Conservation (phyloP, 2,329 filamentous ascomycete genomes). For the Claviceps sp. region DNA sequence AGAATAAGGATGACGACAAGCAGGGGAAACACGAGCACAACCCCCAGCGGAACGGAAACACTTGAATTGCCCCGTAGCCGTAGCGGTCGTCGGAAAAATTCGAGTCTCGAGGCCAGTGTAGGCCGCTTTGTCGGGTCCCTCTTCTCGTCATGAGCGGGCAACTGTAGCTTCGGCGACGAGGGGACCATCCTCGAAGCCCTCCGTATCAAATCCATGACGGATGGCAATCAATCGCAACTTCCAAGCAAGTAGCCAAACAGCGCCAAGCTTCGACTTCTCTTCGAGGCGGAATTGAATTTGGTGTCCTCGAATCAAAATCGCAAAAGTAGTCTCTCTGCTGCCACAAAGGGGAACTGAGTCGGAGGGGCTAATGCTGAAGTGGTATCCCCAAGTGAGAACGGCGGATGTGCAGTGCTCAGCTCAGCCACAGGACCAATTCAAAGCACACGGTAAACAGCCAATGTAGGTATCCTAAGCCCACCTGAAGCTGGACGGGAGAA, state of each 20-base stretch:
- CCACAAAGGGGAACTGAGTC: not conserved
- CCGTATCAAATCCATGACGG: conserved; percentile 45
- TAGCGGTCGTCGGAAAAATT: conserved; percentile 77
- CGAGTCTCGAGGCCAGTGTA: conserved; percentile 39
- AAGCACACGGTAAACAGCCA: not conserved
- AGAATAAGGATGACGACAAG: conserved; percentile 86
- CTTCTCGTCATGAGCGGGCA: conserved; percentile 41
- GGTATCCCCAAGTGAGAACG: not conserved
- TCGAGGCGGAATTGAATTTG: not conserved
- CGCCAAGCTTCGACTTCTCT: not conserved
- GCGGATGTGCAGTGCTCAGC: not conserved
- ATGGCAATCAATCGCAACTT: conserved; percentile 4
- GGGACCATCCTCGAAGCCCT: conserved; percentile 39
- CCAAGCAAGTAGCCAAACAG: not conserved
- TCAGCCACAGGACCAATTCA: not conserved
- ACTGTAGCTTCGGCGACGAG: conserved; percentile 23
- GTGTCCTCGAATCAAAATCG: not conserved
- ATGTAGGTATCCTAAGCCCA: not conserved
- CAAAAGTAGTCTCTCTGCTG: not conserved
- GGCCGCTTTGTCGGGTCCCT: conserved; percentile 23
- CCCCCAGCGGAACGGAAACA: conserved; percentile 81
- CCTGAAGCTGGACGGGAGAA: not conserved
- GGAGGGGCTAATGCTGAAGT: not conserved
- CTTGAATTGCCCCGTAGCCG: conserved; percentile 83
- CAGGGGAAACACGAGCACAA: conserved; percentile 84